These are phyloP conservation scores for Candida berthetii DNA, from an alignment of 805 yeast genomes.

Conservation along the genomic window DNA sequence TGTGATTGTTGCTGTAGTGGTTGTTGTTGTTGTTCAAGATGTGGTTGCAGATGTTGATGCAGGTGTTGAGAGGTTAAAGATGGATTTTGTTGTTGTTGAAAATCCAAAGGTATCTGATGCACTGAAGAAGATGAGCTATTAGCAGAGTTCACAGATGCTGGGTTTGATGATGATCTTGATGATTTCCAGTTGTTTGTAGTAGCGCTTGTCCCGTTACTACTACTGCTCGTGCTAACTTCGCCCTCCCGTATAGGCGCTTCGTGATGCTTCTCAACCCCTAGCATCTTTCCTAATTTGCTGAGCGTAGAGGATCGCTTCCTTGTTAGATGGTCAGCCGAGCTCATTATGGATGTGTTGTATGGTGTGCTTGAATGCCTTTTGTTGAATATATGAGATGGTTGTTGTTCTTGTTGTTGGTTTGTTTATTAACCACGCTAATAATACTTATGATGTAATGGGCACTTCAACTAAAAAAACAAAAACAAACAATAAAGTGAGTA, in stretches of 20 bases:
- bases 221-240: not conserved
- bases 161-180: not conserved
- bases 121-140: not conserved
- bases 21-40: not conserved
- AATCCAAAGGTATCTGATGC: not conserved
- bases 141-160: not conserved
- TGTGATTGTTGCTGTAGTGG: slow-evolving; percentile 1
- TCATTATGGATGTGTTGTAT: slow-evolving; percentile 1
- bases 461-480: too few relatives aligned
- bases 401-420: too few relatives aligned
- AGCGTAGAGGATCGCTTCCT: slow-evolving; percentile 22
- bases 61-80: too few relatives aligned
- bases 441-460: too few relatives aligned
- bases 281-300: slow-evolving; percentile 22
- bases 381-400: too few relatives aligned
- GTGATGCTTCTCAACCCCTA: slow-evolving; percentile 12
- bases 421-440: too few relatives aligned
- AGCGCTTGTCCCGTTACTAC: not conserved
- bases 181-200: not conserved
- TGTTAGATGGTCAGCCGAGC: slow-evolving; percentile 5
- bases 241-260: not conserved
- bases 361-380: too few relatives aligned
- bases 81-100: not conserved
- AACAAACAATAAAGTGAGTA: too few relatives aligned
- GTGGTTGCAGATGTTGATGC: not conserved